These are phyloP conservation scores for Davidsoniella neocaledoniae DNA, from an alignment of 2,329 filamentous ascomycete genomes.

Conservation along the genomic window DNA sequence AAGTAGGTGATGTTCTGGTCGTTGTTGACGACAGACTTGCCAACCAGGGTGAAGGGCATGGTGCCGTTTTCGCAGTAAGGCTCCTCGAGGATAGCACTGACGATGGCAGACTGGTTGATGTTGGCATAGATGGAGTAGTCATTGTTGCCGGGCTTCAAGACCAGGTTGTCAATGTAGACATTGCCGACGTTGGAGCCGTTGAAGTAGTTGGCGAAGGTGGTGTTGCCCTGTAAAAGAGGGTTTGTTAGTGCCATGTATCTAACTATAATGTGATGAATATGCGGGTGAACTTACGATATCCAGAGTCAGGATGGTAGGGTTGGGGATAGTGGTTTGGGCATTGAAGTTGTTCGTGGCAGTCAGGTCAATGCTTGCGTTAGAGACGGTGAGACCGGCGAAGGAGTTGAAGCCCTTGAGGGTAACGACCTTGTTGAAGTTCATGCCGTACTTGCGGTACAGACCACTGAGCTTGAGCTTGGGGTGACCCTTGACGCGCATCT, in stretches of 20 bases:
- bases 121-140: constrained; percentile 35
- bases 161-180: constrained; percentile 39
- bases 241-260: not conserved
- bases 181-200: constrained; percentile 35
- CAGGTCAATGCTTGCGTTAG: constrained; percentile 30
- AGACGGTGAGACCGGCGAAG: constrained; percentile 31
- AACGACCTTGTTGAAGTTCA: constrained; percentile 40
- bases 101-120: constrained; percentile 32
- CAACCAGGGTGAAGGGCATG: constrained; percentile 37
- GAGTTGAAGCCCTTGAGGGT: constrained; percentile 33
- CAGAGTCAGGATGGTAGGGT: constrained; percentile 45
- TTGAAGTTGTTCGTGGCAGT: constrained; percentile 34
- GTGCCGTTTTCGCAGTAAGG: constrained; percentile 37
- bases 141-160: constrained; percentile 43
- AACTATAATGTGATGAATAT: not conserved
- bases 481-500: constrained; percentile 33
- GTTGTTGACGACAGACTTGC: constrained; percentile 32
- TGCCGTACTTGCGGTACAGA: constrained; percentile 29
- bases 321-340: constrained; percentile 43
- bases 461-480: constrained; percentile 34
- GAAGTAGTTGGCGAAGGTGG: constrained; percentile 42
- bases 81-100: constrained; percentile 24
- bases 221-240: constrained; percentile 34
- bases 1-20: constrained; percentile 40
- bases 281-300: constrained; percentile 34